Evolutionary conservation across 371 early-diverging fungal genomes (phyloP).

Genomic region (Mucor ambiguus): DNA sequence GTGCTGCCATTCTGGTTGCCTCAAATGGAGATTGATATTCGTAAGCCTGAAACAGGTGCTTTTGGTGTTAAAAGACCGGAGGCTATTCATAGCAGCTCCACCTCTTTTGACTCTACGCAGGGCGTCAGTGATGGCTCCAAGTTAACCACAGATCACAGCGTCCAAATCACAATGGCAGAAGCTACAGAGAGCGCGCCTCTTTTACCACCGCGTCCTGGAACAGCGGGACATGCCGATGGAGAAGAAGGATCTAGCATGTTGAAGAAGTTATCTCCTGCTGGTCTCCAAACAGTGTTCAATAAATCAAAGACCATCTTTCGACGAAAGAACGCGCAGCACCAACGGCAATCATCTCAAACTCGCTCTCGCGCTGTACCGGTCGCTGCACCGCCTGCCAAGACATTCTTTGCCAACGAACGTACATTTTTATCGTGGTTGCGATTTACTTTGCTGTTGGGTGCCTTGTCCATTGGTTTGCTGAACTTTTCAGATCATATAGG

Average conservation of each 20-base stretch:
- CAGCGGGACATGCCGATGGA: not conserved
- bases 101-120: constrained; percentile 21
- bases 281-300: constrained; percentile 22
- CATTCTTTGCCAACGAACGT: constrained; percentile 97
- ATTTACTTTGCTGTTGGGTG: constrained; percentile 68
- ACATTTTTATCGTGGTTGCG: constrained; percentile 87
- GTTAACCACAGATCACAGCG: constrained; percentile 19
- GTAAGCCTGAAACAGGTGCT: constrained; percentile 58
- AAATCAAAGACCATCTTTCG: constrained; percentile 25
- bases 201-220: constrained; percentile 4
- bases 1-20: constrained; percentile 98
- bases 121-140: constrained; percentile 19
- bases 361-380: constrained; percentile 14
- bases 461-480: constrained; percentile 68
- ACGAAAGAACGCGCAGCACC: constrained; percentile 1
- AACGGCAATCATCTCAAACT: not conserved
- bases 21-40: constrained; percentile 96
- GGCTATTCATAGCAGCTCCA: constrained; percentile 19
- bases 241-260: not conserved
- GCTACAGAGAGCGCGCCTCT: constrained; percentile 25
- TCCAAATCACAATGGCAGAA: constrained; percentile 34
- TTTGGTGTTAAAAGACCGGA: constrained; percentile 46
- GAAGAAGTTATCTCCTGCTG: constrained; percentile 28
- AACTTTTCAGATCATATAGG: constrained; percentile 76
- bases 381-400: constrained; percentile 70